Conservation (phyloP, 1,284 basidiomycete genomes). For the Cutaneotrichosporon spelunceum region DNA sequence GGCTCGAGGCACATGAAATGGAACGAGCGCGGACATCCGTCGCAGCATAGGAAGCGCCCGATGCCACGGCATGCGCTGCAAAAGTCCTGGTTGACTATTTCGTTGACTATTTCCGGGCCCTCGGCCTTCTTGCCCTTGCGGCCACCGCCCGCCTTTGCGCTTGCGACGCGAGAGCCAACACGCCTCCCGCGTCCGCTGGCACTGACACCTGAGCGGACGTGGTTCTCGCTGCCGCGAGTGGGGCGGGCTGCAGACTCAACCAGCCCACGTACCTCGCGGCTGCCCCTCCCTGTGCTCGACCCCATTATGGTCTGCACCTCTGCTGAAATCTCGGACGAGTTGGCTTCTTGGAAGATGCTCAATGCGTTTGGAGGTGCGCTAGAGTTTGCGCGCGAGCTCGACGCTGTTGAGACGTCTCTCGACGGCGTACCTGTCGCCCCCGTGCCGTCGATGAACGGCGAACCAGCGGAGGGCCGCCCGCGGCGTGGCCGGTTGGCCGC, state of each 20-base stretch:
- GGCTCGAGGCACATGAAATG: conserved; percentile 96
- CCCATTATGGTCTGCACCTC: conserved; percentile 26
- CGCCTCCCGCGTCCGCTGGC: conserved; percentile 44
- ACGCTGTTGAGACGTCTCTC: conserved; percentile 18
- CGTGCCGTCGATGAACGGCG: conserved; percentile 8
- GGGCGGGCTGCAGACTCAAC: conserved; percentile 11
- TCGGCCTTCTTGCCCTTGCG: conserved; percentile 31
- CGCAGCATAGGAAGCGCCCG: conserved; percentile 85
- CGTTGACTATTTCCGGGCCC: conserved; percentile 56
- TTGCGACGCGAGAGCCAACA: conserved; percentile 29
- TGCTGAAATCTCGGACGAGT: conserved; percentile 22
- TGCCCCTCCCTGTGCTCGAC: conserved; percentile 6
- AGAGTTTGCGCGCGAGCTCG: conserved; percentile 19
- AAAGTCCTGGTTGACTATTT: conserved; percentile 75
- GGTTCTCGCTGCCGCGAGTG: conserved; percentile 26
- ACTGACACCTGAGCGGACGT: conserved; percentile 38
- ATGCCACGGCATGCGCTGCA: conserved; percentile 80
- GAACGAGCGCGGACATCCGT: conserved; percentile 93
- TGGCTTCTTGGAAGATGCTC: conserved; percentile 35
- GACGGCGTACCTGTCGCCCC: conserved; percentile 12
- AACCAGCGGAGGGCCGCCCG: conserved; percentile 9
- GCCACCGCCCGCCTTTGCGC: conserved; percentile 8
- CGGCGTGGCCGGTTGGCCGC: conserved; percentile 17
- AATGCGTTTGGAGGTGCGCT: conserved; percentile 17
- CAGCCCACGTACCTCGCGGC: conserved; percentile 9